These are phyloP conservation scores for Sporisorium exsertum DNA, from an alignment of 1,284 basidiomycete species.

Conservation along the genomic window DNA sequence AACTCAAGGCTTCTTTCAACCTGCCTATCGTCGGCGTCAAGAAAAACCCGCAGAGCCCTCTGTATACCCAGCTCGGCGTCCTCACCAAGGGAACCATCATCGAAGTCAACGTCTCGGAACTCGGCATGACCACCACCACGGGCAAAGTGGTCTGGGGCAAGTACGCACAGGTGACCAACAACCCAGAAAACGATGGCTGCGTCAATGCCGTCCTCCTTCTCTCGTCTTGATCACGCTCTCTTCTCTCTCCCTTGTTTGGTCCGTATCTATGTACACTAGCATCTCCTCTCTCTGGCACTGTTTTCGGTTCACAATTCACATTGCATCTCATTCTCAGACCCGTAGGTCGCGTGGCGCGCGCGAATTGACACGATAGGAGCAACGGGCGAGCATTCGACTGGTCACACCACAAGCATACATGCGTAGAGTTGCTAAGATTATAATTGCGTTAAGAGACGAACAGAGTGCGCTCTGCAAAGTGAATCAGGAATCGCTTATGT, in stretches of 20 bases:
- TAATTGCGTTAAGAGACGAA: too few relatives aligned
- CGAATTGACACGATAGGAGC: too few relatives aligned
- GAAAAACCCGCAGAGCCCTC: conserved; percentile 99
- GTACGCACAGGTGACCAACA: conserved; percentile 87
- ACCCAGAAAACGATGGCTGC: conserved; percentile 67
- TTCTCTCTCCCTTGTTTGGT: conserved; percentile 1
- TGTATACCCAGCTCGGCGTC: conserved; percentile 89
- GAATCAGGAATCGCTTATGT: too few relatives aligned
- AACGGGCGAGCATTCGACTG: neutral
- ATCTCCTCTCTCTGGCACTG: conserved; percentile 10
- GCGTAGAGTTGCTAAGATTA: too few relatives aligned
- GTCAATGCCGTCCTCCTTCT: conserved; percentile 65
- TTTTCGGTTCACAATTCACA: neutral
- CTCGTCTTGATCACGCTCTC: conserved; percentile 35
- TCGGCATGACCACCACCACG: conserved; percentile 96
- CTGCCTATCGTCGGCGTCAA: conserved; percentile 97
- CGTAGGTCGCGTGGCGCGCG: neutral
- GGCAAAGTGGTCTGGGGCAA: conserved; percentile 86
- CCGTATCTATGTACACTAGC: conserved; percentile 37
- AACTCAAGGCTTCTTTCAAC: conserved; percentile 98
- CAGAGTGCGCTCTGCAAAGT: neutral
- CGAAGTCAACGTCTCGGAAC: conserved; percentile 83
- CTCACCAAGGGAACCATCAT: conserved; percentile 98
- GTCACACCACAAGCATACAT: neutral
- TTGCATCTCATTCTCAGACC: conserved; percentile 4